Evolutionary conservation across 2,329 filamentous ascomycete species (phyloP).

Genomic region (Penicillium sp.): DNA sequence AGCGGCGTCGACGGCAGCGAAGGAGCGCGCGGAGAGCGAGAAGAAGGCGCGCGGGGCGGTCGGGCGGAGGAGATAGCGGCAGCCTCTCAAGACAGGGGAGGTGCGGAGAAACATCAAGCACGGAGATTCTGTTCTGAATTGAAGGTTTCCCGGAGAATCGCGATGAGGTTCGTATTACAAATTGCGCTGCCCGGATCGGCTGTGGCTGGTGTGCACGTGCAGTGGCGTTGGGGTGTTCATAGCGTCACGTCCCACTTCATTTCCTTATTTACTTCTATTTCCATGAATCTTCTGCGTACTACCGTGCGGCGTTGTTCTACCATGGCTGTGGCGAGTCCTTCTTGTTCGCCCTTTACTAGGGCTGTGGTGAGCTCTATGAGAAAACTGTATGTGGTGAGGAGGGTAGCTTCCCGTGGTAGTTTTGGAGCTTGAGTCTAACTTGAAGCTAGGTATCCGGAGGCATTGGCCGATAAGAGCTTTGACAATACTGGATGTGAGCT

Average conservation of each 20-base stretch:
- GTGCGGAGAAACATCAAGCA: slow-evolving; percentile 41
- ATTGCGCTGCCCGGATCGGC: slow-evolving; percentile 17
- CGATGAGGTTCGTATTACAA: slow-evolving; percentile 19
- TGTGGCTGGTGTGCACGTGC: slow-evolving; percentile 27
- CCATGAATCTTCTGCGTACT: slow-evolving; percentile 25
- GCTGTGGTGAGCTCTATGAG: slow-evolving; percentile 76
- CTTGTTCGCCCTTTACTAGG: slow-evolving; percentile 60
- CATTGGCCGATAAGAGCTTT: slow-evolving; percentile 83
- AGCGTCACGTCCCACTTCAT: slow-evolving; percentile 4
- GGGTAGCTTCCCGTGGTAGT: slow-evolving; percentile 5
- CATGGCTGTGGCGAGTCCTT: slow-evolving; percentile 34
- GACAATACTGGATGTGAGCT: slow-evolving; percentile 82
- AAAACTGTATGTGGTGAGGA: slow-evolving; percentile 61
- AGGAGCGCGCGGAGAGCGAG: slow-evolving; percentile 35
- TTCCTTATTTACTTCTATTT: slow-evolving; percentile 3
- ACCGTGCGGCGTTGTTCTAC: slow-evolving; percentile 26
- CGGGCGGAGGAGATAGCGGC: slow-evolving; percentile 38
- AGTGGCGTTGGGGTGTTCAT: slow-evolving; percentile 4
- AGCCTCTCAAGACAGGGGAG: slow-evolving; percentile 36
- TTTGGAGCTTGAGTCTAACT: slow-evolving; percentile 10
- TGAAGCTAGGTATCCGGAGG: slow-evolving; percentile 73
- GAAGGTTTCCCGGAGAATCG: neutral
- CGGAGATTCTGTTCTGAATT: neutral
- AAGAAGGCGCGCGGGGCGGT: slow-evolving; percentile 28
- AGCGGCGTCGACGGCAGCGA: slow-evolving; percentile 35